Evolutionary conservation across 2,329 filamentous ascomycete genomes (phyloP).

Genomic region (Metarhizium sp.): DNA sequence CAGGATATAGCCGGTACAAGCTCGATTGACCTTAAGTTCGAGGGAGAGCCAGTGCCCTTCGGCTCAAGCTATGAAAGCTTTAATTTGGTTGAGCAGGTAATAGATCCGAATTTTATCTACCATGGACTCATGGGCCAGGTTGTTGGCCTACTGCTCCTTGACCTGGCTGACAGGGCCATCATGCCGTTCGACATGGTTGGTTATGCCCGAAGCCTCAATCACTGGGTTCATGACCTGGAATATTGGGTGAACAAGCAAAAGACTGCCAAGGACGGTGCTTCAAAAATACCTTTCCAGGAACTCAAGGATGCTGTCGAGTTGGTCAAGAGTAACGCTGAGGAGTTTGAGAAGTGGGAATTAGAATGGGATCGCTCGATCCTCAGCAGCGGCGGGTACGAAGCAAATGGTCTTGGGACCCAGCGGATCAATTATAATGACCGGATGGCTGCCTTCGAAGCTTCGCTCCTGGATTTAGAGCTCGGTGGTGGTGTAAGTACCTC

Average conservation of each 20-base stretch:
- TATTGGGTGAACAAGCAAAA: conserved; percentile 52
- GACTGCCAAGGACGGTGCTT: conserved; percentile 19
- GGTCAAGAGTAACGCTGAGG: conserved; percentile 38
- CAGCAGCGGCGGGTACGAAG: conserved; percentile 67
- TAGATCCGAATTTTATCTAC: conserved; percentile 76
- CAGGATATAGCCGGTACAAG: conserved; percentile 85
- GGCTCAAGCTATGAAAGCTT: conserved; percentile 87
- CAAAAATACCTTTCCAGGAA: conserved; percentile 20
- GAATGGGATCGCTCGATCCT: conserved; percentile 68
- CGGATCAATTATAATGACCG: conserved; percentile 70
- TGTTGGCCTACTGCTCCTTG: conserved; percentile 72
- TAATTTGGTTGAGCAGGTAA: conserved; percentile 70
- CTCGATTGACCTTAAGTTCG: conserved; percentile 76
- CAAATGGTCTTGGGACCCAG: conserved; percentile 52
- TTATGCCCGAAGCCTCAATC: conserved; percentile 57
- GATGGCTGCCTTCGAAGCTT: conserved; percentile 73
- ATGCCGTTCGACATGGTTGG: conserved; percentile 70
- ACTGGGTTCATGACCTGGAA: conserved; percentile 59
- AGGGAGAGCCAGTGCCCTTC: conserved; percentile 56
- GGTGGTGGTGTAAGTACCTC: conserved; percentile 60
- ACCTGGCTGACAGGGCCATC: conserved; percentile 72
- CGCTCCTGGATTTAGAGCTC: conserved; percentile 66
- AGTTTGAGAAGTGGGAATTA: conserved; percentile 68
- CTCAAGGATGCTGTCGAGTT: conserved; percentile 47
- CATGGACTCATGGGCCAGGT: conserved; percentile 73